Evolutionary conservation across 306 rosid species (phyloP), one percentile per base, ranked within the genome.

Genomic region (Corylus americana): DNA sequence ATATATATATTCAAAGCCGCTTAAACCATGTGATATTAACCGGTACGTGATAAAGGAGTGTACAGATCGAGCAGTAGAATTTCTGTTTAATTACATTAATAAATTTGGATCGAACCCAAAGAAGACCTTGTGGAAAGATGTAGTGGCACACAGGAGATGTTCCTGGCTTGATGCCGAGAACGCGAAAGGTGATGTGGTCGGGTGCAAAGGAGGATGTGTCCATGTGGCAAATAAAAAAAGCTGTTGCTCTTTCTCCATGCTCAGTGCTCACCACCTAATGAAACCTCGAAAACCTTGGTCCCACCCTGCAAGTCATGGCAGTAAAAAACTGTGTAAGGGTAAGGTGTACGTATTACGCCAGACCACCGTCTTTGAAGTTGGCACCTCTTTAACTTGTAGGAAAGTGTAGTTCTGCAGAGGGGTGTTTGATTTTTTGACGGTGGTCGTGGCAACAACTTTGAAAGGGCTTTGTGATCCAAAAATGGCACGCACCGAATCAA

Each of bases 81-180:
- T 31, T 31, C 35, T 31, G 0, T 31, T 31, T 31, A 31, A 31
- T 31, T 31, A 31, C 35, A 31, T 31, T 31, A 31, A 31, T 31
- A 1, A 31, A 31, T 31, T 39, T 39, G 5, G 5, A 5, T 39
- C 44, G 88, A 66, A 88, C 78, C 92, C 89, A 91, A 3, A 89
- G 87, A 1, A 93, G 86, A 82, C 84, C 89, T 81, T 91, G 88
- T 29, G 87, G 4, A 58, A 92, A 89, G 73, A 92, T 84, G 83
- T 90, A 93, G 82, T 93, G 97, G 73, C 98, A 93, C 1, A 93
- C 92, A 11, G 88, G 93, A 29, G 90, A 86, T 22, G 81, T 86
- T 64, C 97, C 90, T 0, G 90, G 92, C 48, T 82, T 25, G 61
- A 55, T 17, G 61, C 4, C 77, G 47, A 93, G 92, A 42, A 93